Conservation (phyloP, 2,329 filamentous ascomycete species). For the Escovopsis weberi region DNA sequence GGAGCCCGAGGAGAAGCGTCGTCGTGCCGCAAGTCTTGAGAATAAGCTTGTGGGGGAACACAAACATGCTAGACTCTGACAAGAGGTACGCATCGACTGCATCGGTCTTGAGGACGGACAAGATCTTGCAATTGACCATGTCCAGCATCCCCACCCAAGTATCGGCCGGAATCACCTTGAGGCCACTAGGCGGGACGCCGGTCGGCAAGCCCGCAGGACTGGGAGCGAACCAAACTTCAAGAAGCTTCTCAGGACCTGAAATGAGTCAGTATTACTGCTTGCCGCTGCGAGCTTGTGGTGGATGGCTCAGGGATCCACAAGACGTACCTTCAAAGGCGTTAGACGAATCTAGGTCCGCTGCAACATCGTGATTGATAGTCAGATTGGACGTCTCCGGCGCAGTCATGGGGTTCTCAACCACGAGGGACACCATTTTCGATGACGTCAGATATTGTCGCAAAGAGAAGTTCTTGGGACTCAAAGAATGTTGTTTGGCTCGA, state of each 20-base stretch:
- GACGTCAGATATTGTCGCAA: slow-evolving; percentile 7
- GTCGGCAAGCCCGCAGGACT: slow-evolving; percentile 59
- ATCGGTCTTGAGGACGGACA: slow-evolving; percentile 86
- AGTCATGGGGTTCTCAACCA: slow-evolving; percentile 70
- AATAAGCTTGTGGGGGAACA: slow-evolving; percentile 98
- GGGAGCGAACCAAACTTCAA: slow-evolving; percentile 96
- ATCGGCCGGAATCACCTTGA: slow-evolving; percentile 74
- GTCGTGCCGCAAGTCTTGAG: slow-evolving; percentile 98
- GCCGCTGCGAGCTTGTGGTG: not conserved
- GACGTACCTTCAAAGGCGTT: slow-evolving; percentile 80
- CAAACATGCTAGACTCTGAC: slow-evolving; percentile 99
- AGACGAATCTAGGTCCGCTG: slow-evolving; percentile 80
- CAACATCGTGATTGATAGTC: slow-evolving; percentile 94
- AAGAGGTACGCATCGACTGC: slow-evolving; percentile 92
- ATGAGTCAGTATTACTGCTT: slow-evolving; percentile 4
- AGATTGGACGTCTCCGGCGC: slow-evolving; percentile 74
- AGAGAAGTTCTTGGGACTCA: slow-evolving; percentile 10
- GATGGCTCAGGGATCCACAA: not conserved
- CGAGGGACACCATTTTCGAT: slow-evolving; percentile 59
- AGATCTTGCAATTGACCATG: slow-evolving; percentile 94
- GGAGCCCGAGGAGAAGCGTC: slow-evolving; percentile 76
- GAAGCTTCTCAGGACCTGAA: slow-evolving; percentile 80
- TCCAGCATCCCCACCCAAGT: slow-evolving; percentile 96
- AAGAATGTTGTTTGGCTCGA: not conserved
- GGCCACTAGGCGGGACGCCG: slow-evolving; percentile 55